A percentile compares a stretch with the other conserved stretches of the same genome.
phyloP scores from a whole-genome alignment of 2,329 filamentous ascomycete species.

The Cladophialophora chaetospira region DNA sequence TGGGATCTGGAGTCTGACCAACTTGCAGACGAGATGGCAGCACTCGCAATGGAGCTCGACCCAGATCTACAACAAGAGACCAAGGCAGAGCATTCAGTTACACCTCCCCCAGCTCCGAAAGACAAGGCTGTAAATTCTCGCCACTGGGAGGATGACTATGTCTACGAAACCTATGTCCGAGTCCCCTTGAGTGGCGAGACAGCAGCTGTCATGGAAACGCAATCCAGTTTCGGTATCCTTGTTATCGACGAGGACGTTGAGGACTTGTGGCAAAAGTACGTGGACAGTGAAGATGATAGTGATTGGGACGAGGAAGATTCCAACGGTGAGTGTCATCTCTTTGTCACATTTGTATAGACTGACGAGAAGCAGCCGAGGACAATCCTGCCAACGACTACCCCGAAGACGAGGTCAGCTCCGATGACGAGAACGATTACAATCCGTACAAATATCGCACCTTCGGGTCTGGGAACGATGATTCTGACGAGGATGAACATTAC shows the following conservation, averaged over 20 bases:
- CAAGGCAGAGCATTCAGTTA: background rate
- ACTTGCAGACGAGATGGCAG: conserved; percentile 45
- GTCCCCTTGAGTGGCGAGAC: conserved; percentile 39
- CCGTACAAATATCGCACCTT: conserved; percentile 43
- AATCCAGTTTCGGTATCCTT: conserved; percentile 45
- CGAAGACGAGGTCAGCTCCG: conserved; percentile 51
- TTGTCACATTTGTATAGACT: conserved; percentile 3
- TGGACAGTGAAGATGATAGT: conserved; percentile 55
- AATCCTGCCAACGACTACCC: conserved; percentile 55
- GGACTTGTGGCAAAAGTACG: conserved; percentile 60
- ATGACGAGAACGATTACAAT: conserved; percentile 49
- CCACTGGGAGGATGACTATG: conserved; percentile 56
- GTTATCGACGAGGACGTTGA: conserved; percentile 55
- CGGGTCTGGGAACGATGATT: conserved; percentile 50
- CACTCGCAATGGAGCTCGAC: conserved; percentile 47
- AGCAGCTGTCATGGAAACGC: background rate
- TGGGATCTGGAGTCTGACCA: conserved; percentile 48
- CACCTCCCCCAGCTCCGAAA: background rate
- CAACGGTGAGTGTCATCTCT: conserved; percentile 49
- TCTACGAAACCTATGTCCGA: conserved; percentile 64
- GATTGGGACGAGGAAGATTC: conserved; percentile 63
- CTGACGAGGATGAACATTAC: conserved; percentile 40
- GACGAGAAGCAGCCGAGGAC: conserved; percentile 46
- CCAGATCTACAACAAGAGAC: conserved; percentile 27
- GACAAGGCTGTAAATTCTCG: conserved; percentile 43